Evolutionary conservation across 1,139 yeast genomes (phyloP), one percentile per base, ranked within the genome.

Genomic region (Hanseniaspora gamundiae): DNA sequence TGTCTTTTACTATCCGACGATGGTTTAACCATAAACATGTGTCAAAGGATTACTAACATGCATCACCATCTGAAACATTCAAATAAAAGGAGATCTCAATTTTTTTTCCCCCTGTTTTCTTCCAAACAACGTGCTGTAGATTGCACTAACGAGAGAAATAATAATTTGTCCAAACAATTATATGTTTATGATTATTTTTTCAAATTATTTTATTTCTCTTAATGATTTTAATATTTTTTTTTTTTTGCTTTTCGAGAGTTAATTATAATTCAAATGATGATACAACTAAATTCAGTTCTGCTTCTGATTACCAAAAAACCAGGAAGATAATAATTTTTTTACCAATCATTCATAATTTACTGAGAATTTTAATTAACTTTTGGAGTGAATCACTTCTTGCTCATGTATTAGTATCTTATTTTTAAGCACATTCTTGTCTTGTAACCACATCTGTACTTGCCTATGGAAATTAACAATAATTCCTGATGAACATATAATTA

Each of bases 41-140:
- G 65, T 68, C 81, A 73, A 66, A 65, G 77, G 76, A 70, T 72
- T 71, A 67, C 63, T 22, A 35, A 76, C 91, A 81, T 81, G 93
- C 93, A 81, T 80, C 91, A 81, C 93, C 93, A 81, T 79, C 91
- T 81, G 91, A 81, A 30, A 30, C 24, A 27, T 22, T 28, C 28
- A 17, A 11, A 9, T 26, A 36, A 20, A 33, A n/a, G 6, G 9
- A 16, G 13, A 11, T 35, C 21, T 35, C 10, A 4, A 33, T 6
- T 33, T 33, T 6, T n/a, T 9, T 20, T 35, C 22, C 8, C 17
- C 21, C 14, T 29, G 28, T 39, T 29, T 43, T 43, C 19, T 14
- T 11, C 13, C 26, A 30, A 38, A n/a, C n/a, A n/a, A n/a, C n/a
- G n/a, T n/a, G n/a, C n/a, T n/a, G 27, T 14, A 20, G 27, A 24